Evolutionary conservation across 345 rosid species (phyloP).

Genomic region (Pistacia atlantica): DNA sequence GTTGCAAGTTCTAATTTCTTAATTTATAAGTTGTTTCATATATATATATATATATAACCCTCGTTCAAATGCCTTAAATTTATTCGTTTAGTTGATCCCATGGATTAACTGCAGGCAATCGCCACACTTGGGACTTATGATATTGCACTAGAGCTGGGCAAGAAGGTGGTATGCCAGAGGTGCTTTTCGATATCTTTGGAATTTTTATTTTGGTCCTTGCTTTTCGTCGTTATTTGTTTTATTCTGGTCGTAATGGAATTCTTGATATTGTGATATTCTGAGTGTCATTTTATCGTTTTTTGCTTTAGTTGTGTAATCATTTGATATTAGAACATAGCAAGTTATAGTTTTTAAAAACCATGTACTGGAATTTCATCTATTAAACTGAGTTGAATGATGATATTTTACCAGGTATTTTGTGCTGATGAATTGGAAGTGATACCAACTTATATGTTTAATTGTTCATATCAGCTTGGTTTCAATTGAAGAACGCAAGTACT

Average conservation of each 20-base stretch:
- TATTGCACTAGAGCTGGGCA: conserved; percentile 83
- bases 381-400: conserved; percentile 2
- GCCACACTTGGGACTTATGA: conserved; percentile 94
- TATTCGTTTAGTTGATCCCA: not conserved
- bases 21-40: not conserved
- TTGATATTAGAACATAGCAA: not conserved
- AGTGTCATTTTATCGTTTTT: not conserved
- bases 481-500: not conserved
- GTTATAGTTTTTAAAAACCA: not conserved
- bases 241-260: not conserved
- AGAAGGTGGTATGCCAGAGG: conserved; percentile 95
- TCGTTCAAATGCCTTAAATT: not conserved
- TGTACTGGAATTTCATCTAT: not conserved
- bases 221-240: not conserved
- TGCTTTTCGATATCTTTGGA: conserved; percentile 22
- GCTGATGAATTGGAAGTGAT: not conserved
- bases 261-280: not conserved
- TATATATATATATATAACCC: too few relatives aligned
- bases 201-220: conserved; percentile 6
- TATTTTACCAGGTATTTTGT: not conserved
- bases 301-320: not conserved
- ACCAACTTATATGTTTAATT: conserved; percentile 5
- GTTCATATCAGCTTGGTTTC: not conserved
- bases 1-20: not conserved
- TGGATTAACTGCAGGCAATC: conserved; percentile 53